Base-by-base conservation (phyloP, 495 filamentous ascomycete species). In the Cryomyces minteri region DNA sequence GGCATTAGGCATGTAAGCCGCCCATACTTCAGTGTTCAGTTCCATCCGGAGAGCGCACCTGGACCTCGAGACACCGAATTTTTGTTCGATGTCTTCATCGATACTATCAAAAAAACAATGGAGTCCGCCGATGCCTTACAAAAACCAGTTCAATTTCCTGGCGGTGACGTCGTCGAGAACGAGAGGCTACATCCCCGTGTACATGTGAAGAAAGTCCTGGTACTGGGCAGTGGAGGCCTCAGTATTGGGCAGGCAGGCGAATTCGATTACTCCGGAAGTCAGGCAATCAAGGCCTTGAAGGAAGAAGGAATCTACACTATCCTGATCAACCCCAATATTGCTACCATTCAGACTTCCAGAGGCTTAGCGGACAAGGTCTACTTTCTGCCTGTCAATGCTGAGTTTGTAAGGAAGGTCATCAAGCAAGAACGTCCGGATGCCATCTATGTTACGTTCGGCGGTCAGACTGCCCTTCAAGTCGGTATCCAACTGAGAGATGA, bases 251-350 rank as follows among this genome's bases (percentile, higher is more conserved):
- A 96, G 62, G 88, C 88, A 51, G 88, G 88, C 58, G 88, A 96
- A 64, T 96, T 96, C 54, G 88, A 94, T 62, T 94, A 96, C 64
- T 94, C 88, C n/a, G 88, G 88, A 60, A 82, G 76, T 59, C 62
- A 80, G 58, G 88, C 88, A 30, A 83, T 96, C 55, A 96, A 96
- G 69, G 88, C 90, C n/a, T 64, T 98, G 55, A 95, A 94, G 67
- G 85, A 96, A 64, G 90, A 93, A 55, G 88, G 85, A 31, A 92
- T 95, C 34, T 80, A 87, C 58, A 94, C 90, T 5, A 82, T 98
- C 45, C 67, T 98, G 52, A 94, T 98, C 61, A 98, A 98, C 62
- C 90, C 90, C 41, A 98, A 98, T 62, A 96, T 98, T 61, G 90
- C 90, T 43, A 98, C 90, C 45, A 94, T 98, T 51, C 90, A 98